These are phyloP conservation scores for Graphilbum fragrans DNA, from an alignment of 2,329 filamentous ascomycete species.

Conservation along the genomic window DNA sequence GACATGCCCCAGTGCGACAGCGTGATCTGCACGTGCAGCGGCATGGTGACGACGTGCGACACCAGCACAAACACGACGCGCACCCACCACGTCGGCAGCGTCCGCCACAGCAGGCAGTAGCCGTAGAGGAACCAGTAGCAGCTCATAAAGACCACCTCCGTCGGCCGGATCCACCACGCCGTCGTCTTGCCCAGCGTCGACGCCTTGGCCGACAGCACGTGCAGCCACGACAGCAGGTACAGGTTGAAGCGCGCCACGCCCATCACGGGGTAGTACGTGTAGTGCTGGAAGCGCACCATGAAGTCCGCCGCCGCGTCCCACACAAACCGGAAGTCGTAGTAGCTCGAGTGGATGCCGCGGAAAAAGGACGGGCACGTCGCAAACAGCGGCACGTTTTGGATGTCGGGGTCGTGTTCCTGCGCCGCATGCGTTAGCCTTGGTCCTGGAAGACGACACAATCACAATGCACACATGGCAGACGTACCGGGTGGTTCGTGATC, in stretches of 20 bases:
- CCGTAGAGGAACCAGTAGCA: constrained; percentile 60
- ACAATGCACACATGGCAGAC: constrained; percentile 10
- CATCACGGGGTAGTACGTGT: constrained; percentile 59
- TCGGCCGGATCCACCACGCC: constrained; percentile 56
- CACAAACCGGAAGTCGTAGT: constrained; percentile 52
- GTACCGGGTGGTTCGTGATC: constrained; percentile 47
- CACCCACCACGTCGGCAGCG: constrained; percentile 43
- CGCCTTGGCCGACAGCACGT: constrained; percentile 44
- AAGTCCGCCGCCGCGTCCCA: constrained; percentile 51
- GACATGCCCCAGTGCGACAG: constrained; percentile 64
- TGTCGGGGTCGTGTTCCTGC: constrained; percentile 44
- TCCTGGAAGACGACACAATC: background rate
- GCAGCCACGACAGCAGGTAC: constrained; percentile 54
- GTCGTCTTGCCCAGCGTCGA: constrained; percentile 41
- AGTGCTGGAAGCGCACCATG: constrained; percentile 48
- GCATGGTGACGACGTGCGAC: constrained; percentile 53
- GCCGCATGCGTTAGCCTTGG: background rate
- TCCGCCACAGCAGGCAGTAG: constrained; percentile 49
- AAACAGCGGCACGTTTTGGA: constrained; percentile 58
- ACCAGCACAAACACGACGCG: constrained; percentile 52
- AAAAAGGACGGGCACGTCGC: constrained; percentile 56
- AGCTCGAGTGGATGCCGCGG: constrained; percentile 47
- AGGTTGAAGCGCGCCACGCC: constrained; percentile 60
- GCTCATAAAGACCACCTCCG: constrained; percentile 49
- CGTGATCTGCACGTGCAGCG: constrained; percentile 60